Conservation (phyloP, 495 filamentous ascomycete species). For the Lineolata rhizophorae region DNA sequence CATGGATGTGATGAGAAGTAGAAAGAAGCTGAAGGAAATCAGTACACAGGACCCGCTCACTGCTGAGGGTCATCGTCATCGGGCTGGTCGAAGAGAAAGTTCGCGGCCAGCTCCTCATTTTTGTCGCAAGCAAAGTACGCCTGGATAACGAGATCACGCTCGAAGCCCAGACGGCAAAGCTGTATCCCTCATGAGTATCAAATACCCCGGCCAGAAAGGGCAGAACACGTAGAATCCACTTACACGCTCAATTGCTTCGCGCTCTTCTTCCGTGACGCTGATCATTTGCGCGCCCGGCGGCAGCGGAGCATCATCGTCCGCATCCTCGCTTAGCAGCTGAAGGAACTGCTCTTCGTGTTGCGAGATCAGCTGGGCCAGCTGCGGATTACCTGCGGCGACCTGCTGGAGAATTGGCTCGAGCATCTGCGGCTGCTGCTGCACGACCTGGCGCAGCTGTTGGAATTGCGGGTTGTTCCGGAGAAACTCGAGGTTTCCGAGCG, state of each 20-base stretch:
- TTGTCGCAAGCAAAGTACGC: slow-evolving; percentile 99
- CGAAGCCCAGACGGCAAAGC: slow-evolving; percentile 81
- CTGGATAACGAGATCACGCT: slow-evolving; percentile 84
- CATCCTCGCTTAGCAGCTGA: slow-evolving; percentile 63
- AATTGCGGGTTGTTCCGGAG: slow-evolving; percentile 93
- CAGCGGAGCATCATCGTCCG: slow-evolving; percentile 43
- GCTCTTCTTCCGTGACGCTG: slow-evolving; percentile 81
- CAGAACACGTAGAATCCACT: slow-evolving; percentile 18
- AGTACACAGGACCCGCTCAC: no score
- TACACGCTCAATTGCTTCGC: slow-evolving; percentile 90
- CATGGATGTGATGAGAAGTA: no score
- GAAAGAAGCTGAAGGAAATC: no score
- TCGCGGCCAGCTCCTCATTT: slow-evolving; percentile 93
- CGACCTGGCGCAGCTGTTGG: slow-evolving; percentile 88
- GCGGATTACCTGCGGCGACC: slow-evolving; percentile 86
- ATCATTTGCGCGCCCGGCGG: slow-evolving; percentile 82
- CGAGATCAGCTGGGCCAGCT: slow-evolving; percentile 76
- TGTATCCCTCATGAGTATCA: slow-evolving; percentile 15
- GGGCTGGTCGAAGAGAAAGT: slow-evolving; percentile 93
- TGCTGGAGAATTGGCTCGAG: slow-evolving; percentile 93
- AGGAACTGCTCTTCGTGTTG: slow-evolving; percentile 85
- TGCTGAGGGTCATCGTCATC: slow-evolving; percentile 52
- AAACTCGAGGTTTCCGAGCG: slow-evolving; percentile 68
- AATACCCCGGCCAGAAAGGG: no score
- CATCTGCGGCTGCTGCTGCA: slow-evolving; percentile 95